These are phyloP conservation scores for Rhynchospora breviuscula DNA, from an alignment of 176 grass and related monocot genomes.

Conservation along the genomic window DNA sequence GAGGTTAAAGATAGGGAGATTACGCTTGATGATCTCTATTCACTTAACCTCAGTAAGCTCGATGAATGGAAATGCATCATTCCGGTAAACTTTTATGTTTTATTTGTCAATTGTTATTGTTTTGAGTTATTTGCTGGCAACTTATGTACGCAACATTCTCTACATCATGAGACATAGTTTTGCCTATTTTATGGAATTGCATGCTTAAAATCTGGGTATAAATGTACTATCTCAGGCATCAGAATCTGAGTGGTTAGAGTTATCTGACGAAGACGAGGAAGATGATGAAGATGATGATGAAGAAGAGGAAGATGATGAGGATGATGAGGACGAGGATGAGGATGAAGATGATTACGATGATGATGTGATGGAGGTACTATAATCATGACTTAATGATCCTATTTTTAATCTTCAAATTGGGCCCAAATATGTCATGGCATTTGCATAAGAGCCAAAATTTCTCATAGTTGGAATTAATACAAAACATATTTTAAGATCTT, in stretches of 20 bases:
- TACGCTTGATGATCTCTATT: slow-evolving; percentile 96
- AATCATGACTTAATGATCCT: not conserved
- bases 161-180: not conserved
- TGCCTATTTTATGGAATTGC: not conserved
- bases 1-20: slow-evolving; percentile 96
- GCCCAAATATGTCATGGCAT: not conserved
- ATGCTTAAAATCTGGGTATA: slow-evolving; percentile 4
- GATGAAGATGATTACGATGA: slow-evolving; percentile 37
- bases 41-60: slow-evolving; percentile 92
- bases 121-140: not conserved
- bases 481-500: not conserved
- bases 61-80: slow-evolving; percentile 98
- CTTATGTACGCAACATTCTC: not conserved
- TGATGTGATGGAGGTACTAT: slow-evolving; percentile 16
- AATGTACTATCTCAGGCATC: slow-evolving; percentile 48
- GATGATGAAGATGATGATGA: slow-evolving; percentile 57
- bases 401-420: not conserved
- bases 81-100: slow-evolving; percentile 40
- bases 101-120: not conserved
- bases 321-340: slow-evolving; percentile 48
- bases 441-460: slow-evolving; percentile 1
- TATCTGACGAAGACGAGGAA: slow-evolving; percentile 71
- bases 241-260: slow-evolving; percentile 94
- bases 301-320: slow-evolving; percentile 41
- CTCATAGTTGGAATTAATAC: not conserved